Conservation (phyloP, 164 flowering plant species). For the Umbellularia californica region DNA sequence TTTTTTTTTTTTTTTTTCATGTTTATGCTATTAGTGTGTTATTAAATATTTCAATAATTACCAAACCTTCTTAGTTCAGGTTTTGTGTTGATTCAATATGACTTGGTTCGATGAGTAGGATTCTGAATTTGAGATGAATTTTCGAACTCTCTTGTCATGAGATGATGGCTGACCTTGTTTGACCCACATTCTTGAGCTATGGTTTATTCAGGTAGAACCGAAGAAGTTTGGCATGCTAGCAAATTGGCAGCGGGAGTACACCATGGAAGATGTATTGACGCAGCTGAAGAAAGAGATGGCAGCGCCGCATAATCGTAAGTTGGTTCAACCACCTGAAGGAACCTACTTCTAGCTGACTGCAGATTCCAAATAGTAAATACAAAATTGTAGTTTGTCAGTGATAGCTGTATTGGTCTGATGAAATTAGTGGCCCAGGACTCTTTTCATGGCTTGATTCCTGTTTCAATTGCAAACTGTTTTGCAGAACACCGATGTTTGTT, state of each 20-base stretch:
- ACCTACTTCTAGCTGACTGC: constrained; percentile 63
- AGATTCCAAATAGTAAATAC: neutral
- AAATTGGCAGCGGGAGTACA: constrained; percentile 85
- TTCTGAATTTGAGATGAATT: too few species aligned
- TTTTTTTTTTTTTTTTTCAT: too few species aligned
- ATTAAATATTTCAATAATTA: too few species aligned
- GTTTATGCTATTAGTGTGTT: too few species aligned
- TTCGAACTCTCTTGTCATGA: neutral
- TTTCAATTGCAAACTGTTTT: neutral
- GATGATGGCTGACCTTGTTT: neutral
- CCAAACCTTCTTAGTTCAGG: too few species aligned
- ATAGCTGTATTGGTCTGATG: neutral
- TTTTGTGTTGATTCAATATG: too few species aligned
- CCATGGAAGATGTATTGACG: constrained; percentile 84
- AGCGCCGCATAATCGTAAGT: constrained; percentile 75
- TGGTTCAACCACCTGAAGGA: constrained; percentile 93
- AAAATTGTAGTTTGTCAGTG: neutral
- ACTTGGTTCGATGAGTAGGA: too few species aligned
- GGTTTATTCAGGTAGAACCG: constrained; percentile 57
- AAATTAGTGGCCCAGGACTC: neutral
- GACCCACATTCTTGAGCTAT: neutral
- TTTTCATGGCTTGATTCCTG: neutral
- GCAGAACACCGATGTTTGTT: neutral
- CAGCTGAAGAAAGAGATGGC: constrained; percentile 95
- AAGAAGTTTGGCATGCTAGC: constrained; percentile 77